These are phyloP conservation scores for Chytriomyces hyalinus DNA, from an alignment of 192 early-diverging fungal species.

Conservation along the genomic window DNA sequence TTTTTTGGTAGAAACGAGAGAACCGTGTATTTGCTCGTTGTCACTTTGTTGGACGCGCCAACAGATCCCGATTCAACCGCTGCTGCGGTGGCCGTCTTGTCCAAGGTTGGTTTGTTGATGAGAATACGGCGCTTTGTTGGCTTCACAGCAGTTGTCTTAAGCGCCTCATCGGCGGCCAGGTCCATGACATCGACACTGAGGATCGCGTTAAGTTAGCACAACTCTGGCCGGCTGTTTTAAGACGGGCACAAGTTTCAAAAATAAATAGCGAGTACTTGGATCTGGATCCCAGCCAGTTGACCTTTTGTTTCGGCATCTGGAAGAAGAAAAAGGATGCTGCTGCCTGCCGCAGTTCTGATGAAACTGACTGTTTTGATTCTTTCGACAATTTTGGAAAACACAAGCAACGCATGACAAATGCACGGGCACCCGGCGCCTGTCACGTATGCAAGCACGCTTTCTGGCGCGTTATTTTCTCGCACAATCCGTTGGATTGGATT, in stretches of 20 bases:
- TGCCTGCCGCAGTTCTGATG: too few species aligned
- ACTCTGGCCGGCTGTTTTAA: not conserved
- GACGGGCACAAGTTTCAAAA: not conserved
- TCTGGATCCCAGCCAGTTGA: constrained; percentile 36
- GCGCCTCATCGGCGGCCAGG: not conserved
- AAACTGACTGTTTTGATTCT: too few species aligned
- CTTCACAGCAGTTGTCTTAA: not conserved
- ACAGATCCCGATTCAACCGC: not conserved
- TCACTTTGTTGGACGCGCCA: constrained; percentile 59
- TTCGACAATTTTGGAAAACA: too few species aligned
- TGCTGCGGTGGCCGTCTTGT: not conserved
- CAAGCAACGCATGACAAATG: too few species aligned
- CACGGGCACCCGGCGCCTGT: too few species aligned
- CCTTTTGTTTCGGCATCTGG: not conserved
- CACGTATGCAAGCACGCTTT: too few species aligned
- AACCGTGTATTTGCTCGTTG: constrained; percentile 90
- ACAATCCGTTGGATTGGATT: too few species aligned
- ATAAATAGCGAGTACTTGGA: constrained; percentile 7
- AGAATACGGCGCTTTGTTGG: not conserved
- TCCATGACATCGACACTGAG: constrained; percentile 17
- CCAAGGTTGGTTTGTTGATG: not conserved
- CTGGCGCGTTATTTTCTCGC: too few species aligned
- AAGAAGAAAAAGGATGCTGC: too few species aligned
- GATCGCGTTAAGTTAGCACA: not conserved
- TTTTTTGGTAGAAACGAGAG: constrained; percentile 93